These are phyloP conservation scores for Xylaria sp. DNA, from an alignment of 2,329 filamentous ascomycete species.

Conservation along the genomic window DNA sequence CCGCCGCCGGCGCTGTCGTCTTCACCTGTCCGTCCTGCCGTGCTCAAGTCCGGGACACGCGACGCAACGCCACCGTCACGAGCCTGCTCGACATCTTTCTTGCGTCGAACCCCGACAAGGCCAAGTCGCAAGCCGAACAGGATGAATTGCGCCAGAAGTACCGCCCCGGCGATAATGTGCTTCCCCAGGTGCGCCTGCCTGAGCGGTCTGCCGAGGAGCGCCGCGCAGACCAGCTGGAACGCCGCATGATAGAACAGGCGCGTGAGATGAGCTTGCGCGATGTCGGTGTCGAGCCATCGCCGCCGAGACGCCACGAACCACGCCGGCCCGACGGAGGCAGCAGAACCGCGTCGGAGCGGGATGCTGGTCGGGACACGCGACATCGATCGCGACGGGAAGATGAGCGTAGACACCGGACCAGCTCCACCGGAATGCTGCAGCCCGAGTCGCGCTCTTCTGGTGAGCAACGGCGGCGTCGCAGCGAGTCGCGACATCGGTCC, in stretches of 20 bases:
- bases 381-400: conserved; percentile 47
- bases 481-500: conserved; percentile 57
- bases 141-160: conserved; percentile 80
- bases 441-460: conserved; percentile 52
- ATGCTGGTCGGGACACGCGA: conserved; percentile 46
- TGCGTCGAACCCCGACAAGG: conserved; percentile 79
- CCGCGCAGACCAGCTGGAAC: conserved; percentile 72
- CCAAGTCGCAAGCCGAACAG: conserved; percentile 76
- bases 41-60: conserved; percentile 84
- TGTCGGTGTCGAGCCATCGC: conserved; percentile 61
- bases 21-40: conserved; percentile 96
- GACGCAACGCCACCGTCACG: conserved; percentile 89
- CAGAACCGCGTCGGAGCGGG: conserved; percentile 50
- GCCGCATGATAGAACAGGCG: conserved; percentile 76
- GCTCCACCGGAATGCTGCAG: conserved; percentile 54
- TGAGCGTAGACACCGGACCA: conserved; percentile 46
- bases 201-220: conserved; percentile 65
- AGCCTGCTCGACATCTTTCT: conserved; percentile 92
- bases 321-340: conserved; percentile 47
- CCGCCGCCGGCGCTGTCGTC: conserved; percentile 59
- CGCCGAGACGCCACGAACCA: conserved; percentile 45
- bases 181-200: conserved; percentile 69
- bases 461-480: conserved; percentile 54
- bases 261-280: conserved; percentile 79
- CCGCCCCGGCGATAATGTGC: conserved; percentile 81